A percentile compares a stretch with the other conserved stretches of the same genome.
These are phyloP conservation scores for Musa troglodytarum DNA, from an alignment of 176 grass and related monocot genomes.

Conservation along the genomic window DNA sequence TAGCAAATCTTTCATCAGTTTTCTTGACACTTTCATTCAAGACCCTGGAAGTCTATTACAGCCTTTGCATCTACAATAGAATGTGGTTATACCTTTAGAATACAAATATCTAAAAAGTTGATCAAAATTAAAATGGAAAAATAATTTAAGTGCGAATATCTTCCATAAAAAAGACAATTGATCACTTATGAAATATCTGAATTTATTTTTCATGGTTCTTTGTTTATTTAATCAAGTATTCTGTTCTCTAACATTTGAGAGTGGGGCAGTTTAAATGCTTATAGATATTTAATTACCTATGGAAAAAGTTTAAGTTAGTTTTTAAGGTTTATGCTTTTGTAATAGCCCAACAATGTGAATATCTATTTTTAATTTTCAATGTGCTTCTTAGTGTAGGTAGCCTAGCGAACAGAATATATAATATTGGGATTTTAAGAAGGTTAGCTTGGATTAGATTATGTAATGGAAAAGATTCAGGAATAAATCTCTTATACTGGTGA, in stretches of 20 bases:
- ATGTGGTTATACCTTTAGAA: background rate
- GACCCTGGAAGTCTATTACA: background rate
- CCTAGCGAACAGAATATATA: background rate
- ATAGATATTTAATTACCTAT: background rate
- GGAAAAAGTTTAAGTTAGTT: background rate
- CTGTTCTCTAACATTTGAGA: background rate
- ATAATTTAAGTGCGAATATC: background rate
- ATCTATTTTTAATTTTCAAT: no score
- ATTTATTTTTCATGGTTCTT: background rate
- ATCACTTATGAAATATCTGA: background rate
- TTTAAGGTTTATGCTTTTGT: background rate
- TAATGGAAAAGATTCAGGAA: background rate
- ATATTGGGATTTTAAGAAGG: background rate
- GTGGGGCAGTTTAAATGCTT: background rate
- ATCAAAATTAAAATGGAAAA: background rate
- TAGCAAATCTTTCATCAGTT: background rate
- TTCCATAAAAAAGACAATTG: background rate
- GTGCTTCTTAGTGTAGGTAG: no score
- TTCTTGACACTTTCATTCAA: background rate
- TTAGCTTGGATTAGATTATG: background rate
- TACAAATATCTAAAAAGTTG: background rate
- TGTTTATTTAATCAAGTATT: background rate
- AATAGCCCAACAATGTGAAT: background rate
- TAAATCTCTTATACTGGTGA: background rate
- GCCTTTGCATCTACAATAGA: background rate